Conservation (phyloP, 148 eudicot species). For the Amaranthus hypochondriacus region DNA sequence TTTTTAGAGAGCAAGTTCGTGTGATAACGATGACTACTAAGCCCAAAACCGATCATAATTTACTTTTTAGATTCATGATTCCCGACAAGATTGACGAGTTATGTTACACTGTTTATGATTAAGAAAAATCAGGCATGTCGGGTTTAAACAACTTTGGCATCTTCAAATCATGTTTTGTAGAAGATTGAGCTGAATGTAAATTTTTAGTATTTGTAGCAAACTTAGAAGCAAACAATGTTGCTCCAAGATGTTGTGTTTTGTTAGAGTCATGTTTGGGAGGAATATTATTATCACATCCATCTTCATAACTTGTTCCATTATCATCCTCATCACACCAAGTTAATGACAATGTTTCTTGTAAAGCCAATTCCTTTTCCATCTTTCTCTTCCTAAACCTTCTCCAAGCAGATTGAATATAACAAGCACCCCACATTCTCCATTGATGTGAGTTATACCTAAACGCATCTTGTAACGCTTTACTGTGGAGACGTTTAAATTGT, state of each 20-base stretch:
- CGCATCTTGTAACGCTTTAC: conserved; percentile 81
- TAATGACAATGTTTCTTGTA: conserved; percentile 32
- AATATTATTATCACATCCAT: conserved; percentile 5
- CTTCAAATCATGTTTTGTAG: conserved; percentile 32
- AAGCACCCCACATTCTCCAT: conserved; percentile 89
- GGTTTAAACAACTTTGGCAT: conserved; percentile 70
- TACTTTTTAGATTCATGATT: no score
- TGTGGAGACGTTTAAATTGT: conserved; percentile 79
- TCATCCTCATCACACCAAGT: conserved; percentile 9
- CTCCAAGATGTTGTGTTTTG: conserved; percentile 40
- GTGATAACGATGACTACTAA: no score
- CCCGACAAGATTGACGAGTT: no score
- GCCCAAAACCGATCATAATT: no score
- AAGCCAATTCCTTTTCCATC: conserved; percentile 44
- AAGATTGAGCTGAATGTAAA: conserved; percentile 17
- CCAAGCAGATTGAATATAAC: conserved; percentile 78
- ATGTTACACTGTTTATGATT: not conserved
- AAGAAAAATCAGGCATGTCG: conserved; percentile 59
- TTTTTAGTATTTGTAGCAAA: conserved; percentile 57
- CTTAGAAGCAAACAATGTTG: conserved; percentile 54
- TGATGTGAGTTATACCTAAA: conserved; percentile 84
- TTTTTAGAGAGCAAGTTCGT: no score
- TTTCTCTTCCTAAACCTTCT: conserved; percentile 47
- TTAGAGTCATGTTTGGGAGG: conserved; percentile 2
- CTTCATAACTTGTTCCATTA: not conserved